Conservation (phyloP, 73 alveolate species). For the Stentor roeselii region DNA sequence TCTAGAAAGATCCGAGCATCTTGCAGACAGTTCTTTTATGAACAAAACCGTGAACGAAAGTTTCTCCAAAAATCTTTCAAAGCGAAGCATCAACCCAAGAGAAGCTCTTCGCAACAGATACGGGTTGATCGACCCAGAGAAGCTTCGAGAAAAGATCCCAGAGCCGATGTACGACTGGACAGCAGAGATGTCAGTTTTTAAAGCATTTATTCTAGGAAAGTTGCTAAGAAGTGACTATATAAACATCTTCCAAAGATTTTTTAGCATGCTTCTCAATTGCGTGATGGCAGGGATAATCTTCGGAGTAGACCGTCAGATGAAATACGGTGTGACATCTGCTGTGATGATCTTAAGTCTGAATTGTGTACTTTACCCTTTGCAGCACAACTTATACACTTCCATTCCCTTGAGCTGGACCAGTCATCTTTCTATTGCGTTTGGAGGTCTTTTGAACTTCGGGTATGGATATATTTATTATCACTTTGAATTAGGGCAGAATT, state of each 20-base stretch:
- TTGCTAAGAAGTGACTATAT: slow-evolving; percentile 51
- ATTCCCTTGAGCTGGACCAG: slow-evolving; percentile 10
- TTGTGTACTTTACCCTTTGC: slow-evolving; percentile 31
- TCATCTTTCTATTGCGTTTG: not conserved
- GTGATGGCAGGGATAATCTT: slow-evolving; percentile 31
- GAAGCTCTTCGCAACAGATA: not conserved
- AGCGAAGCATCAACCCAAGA: not conserved
- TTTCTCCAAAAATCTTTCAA: not conserved
- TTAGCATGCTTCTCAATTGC: slow-evolving; percentile 22
- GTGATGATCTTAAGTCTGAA: slow-evolving; percentile 34
- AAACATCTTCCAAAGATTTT: slow-evolving; percentile 26
- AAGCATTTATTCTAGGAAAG: slow-evolving; percentile 49
- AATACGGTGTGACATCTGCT: slow-evolving; percentile 33
- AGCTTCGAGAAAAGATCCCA: not conserved
- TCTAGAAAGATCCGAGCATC: not conserved
- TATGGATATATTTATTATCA: not conserved
- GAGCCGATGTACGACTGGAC: slow-evolving; percentile 39
- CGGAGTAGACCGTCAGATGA: slow-evolving; percentile 21
- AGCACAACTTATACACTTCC: slow-evolving; percentile 22
- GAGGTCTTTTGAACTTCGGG: not conserved
- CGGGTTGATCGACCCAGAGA: not conserved
- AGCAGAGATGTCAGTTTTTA: slow-evolving; percentile 18
- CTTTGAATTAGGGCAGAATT: slow-evolving; percentile 13
- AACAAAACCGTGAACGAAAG: not conserved
- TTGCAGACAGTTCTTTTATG: not conserved